Base-by-base conservation (phyloP, 371 early-diverging fungal species). In the Lichtheimia ornata region DNA sequence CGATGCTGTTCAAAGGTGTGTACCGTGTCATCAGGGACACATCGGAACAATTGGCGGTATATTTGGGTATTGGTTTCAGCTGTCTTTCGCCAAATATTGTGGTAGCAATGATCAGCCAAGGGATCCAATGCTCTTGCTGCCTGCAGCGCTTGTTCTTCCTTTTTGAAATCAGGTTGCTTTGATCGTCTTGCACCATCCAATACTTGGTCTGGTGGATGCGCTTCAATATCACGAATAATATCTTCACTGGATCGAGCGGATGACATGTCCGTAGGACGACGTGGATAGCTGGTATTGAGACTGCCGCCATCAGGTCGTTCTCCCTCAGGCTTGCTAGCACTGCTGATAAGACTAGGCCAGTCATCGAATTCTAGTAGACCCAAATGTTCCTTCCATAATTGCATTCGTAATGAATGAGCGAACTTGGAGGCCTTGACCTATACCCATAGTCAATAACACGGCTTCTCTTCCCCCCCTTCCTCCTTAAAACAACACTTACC, bases 1-100 rank as follows among this genome's bases (percentile, higher is more conserved):
- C 83, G 77, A 64, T 87, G 88, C 51, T 85, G 76, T 40, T 84
- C 84, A 79, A 84, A 86, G 15, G 78, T 84, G 57, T 77, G 80
- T 1, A 89, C 73, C 0, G 83, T 85, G 58, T 96, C 90, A 70
- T 96, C 96, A 7, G 97, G 97, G 1, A 95, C 88, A 65, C 91
- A 91, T 15, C 84, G 86, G 78, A 96, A 96, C 2, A 94, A 74
- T 7, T 90, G 83, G 25, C 94, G 80, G 69, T 88, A 94, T 9
- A 88, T 73, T 43, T 69, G 42, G 7, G 90, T 91, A 70, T 95
- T 96, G 12, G 58, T 70, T 2, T 74, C 62, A 1, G 95, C 91
- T 0, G 85, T 88, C 0, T 59, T 62, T 40, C 69, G 67, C 94
- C 95, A 94, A 44, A 85, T 59, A 2, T 74, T 50, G 11, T 77